Conservation (phyloP, 306 rosid species). For the Ormosia semicastrata region DNA sequence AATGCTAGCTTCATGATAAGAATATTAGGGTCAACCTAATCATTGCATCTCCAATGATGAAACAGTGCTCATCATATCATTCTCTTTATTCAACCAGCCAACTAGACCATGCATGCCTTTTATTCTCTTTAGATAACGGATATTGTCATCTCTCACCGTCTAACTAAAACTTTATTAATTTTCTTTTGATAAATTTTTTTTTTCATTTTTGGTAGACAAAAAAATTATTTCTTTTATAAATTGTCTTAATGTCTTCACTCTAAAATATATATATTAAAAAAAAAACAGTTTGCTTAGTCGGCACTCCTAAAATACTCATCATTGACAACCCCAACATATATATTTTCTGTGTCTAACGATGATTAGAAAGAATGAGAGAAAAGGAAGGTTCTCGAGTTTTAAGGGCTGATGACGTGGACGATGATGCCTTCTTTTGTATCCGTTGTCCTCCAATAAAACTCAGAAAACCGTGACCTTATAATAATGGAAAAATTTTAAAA, state of each 20-base stretch:
- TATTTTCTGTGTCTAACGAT: background rate
- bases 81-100: background rate
- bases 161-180: background rate
- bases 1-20: background rate
- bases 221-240: background rate
- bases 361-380: background rate
- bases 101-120: background rate
- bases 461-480: too few relatives aligned
- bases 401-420: background rate
- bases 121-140: too few relatives aligned
- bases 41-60: background rate
- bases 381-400: too few relatives aligned
- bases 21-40: background rate
- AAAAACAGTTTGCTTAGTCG: slow-evolving; percentile 10
- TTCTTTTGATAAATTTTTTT: background rate
- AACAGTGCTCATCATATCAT: background rate
- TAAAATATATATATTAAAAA: too few relatives aligned
- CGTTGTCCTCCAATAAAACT: background rate
- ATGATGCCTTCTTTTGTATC: background rate
- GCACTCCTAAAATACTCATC: background rate
- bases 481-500: too few relatives aligned
- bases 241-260: background rate
- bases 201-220: too few relatives aligned
- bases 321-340: too few relatives aligned
- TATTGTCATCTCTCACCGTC: background rate